Conservation (phyloP, 2,329 filamentous ascomycete species). For the Boeremia exigua region DNA sequence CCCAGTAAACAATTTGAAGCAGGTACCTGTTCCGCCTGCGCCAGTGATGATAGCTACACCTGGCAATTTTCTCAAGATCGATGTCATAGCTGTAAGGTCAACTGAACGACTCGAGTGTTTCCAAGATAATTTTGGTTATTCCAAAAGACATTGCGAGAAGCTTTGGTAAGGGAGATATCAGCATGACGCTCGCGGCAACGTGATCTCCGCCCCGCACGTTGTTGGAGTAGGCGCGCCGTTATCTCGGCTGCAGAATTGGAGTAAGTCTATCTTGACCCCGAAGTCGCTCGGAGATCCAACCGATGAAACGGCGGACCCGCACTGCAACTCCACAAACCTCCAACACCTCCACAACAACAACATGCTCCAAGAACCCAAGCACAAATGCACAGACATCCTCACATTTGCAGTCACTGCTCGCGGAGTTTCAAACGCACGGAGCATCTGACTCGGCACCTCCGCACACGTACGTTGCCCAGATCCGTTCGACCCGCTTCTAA, state of each 20-base stretch:
- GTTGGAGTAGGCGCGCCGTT: constrained; percentile 2
- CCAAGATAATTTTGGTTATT: background rate
- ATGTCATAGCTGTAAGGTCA: constrained; percentile 3
- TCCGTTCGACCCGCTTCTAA: background rate
- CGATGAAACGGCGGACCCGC: background rate
- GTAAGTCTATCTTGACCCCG: constrained; percentile 1
- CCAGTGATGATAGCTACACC: constrained; percentile 45
- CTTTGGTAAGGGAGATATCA: background rate
- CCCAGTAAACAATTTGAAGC: background rate
- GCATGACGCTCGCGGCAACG: constrained; percentile 3
- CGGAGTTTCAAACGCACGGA: constrained; percentile 40
- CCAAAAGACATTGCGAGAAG: background rate
- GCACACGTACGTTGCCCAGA: constrained; percentile 34
- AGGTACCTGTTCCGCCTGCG: constrained; percentile 43
- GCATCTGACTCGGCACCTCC: constrained; percentile 39
- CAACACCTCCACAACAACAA: constrained; percentile 20
- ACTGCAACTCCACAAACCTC: constrained; percentile 13
- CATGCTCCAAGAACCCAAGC: constrained; percentile 16
- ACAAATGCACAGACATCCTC: constrained; percentile 34
- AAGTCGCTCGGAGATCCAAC: background rate
- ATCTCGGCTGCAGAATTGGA: constrained; percentile 12
- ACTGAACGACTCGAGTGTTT: background rate
- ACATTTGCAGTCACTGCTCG: constrained; percentile 37
- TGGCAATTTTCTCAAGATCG: constrained; percentile 21
- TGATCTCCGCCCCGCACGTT: background rate